Conservation (phyloP, 2,329 filamentous ascomycete species). For the Nemania sp. region DNA sequence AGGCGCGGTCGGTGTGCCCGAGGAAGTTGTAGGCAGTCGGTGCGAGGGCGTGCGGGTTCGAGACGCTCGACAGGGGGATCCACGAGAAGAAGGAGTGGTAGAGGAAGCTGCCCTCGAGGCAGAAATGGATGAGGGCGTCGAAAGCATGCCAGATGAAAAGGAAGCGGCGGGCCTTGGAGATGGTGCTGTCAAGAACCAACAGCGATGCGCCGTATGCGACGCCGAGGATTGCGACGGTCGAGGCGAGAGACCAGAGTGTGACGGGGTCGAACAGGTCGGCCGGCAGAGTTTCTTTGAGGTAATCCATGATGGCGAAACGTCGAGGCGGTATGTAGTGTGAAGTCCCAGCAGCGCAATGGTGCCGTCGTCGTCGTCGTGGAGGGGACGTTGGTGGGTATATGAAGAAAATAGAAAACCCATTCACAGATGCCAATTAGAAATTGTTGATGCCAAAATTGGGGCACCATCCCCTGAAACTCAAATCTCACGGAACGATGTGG, state of each 20-base stretch:
- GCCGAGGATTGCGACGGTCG: conserved; percentile 57
- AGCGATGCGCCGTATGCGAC: conserved; percentile 56
- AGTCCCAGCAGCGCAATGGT: not conserved
- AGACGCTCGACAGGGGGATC: conserved; percentile 44
- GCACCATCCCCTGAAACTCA: conserved; percentile 1
- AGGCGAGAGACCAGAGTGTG: conserved; percentile 62
- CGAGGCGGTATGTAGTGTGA: not conserved
- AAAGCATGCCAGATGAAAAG: conserved; percentile 96
- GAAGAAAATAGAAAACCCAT: not conserved
- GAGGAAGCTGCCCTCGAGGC: conserved; percentile 88
- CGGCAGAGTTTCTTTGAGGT: conserved; percentile 46
- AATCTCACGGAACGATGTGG: not conserved
- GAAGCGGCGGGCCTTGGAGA: conserved; percentile 62
- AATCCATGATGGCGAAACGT: conserved; percentile 28
- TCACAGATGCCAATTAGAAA: no score
- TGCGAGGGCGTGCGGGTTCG: conserved; percentile 46
- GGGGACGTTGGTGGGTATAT: not conserved
- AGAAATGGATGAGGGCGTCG: conserved; percentile 87
- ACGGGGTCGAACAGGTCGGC: conserved; percentile 63
- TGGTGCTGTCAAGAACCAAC: conserved; percentile 49
- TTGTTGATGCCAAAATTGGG: not conserved
- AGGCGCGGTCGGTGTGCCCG: conserved; percentile 53
- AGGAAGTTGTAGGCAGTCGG: conserved; percentile 59
- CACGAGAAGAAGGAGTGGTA: conserved; percentile 88
- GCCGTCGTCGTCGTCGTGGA: not conserved